Evolutionary conservation across 2,329 filamentous ascomycete genomes (phyloP), one percentile per base, ranked within the genome.

Genomic region (Plectosphaerella cucumerina): DNA sequence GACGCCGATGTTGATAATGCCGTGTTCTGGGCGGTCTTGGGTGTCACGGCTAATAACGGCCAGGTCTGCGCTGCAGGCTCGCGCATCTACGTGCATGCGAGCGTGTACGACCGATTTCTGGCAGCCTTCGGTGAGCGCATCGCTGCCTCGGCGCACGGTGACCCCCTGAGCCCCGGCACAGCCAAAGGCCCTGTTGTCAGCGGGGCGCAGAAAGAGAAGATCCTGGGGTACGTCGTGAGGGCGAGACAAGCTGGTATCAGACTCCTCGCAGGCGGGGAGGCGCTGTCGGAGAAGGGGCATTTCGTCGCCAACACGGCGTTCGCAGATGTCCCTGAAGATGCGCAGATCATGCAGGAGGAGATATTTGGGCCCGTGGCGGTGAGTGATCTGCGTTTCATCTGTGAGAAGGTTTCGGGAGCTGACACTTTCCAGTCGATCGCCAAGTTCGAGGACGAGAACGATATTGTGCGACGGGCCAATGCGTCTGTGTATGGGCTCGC

Each of bases 361-460:
- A 74, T 86, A 1, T 87, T 87, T 54, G 83, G 84, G 0, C 82
- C 84, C 0, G 82, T 87, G 6, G 77, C 81, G 0, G 76, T 75
- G 21, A 76, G 86, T 55, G 75, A 75, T 49, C 74, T 31, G 3
- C 12, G 8, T 10, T 31, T 31, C 26, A 8, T 8, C 8, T 4
- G 12, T 54, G 68, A 5, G 20, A 12, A 17, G 39, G 39, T 43
- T 44, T 26, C 12, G 21, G 8, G 10, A 42, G 37, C n/a, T 42
- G 4, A 17, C 9, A 9, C 20, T 12, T 21, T n/a, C 14, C 20
- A 44, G 42, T 35, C 21, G 39, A 44, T 50, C n/a, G 22, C 18
- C 26, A n/a, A n/a, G 11, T 81, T 81, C 65, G 72, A 74, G 54
- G 69, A 66, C 0, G 77, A 80, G 54, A 71, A 74, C 17, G 75